Base-by-base conservation (phyloP, 2,329 filamentous ascomycete genomes). In the Aspergillus candidus region DNA sequence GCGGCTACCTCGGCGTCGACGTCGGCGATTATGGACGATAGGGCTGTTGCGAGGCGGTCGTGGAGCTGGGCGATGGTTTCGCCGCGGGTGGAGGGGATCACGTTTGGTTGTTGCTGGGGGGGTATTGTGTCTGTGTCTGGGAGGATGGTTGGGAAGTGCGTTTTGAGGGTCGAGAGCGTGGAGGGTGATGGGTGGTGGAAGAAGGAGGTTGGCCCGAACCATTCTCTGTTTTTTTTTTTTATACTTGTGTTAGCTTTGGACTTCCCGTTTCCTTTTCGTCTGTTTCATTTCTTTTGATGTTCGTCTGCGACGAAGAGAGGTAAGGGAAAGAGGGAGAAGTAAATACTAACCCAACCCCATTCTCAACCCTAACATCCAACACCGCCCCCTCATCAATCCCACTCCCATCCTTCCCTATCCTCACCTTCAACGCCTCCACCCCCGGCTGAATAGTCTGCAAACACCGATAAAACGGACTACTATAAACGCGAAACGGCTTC, bases 401-500 rank as follows among this genome's bases (percentile, higher is more conserved):
- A 61, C 30, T 35, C 18, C 57, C 48, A 63, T n/a, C 13, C 38
- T 44, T 53, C 44, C 46, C 38, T 54, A 53, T 15, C 35, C 48
- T 49, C 35, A 56, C 57, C 47, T 57, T 64, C 47, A 68, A 59
- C 38, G 60, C 67, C 50, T 69, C 69, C 4, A 80, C 71, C 10
- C 63, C 63, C n/a, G 89, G 88, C 38, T 77, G 73, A 41, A 94
- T 80, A 2, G 89, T 94, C 69, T 94, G 86, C 34, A 94, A 72
- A 61, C 89, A 95, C 52, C 89, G 80, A 66, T 93, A 94, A 69
- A 88, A 94, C 0, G 88, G 86, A 48, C 84, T 89, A 29, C 81
- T 86, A 71, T 95, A 97, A 54, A 97, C 6, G 66, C 71, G 49
- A 67, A 65, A 70, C 13, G 68, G 67, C 43, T 67, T 69, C 0